Conservation (phyloP, 768 basidiomycete species). For the Lyophyllum decastes region DNA sequence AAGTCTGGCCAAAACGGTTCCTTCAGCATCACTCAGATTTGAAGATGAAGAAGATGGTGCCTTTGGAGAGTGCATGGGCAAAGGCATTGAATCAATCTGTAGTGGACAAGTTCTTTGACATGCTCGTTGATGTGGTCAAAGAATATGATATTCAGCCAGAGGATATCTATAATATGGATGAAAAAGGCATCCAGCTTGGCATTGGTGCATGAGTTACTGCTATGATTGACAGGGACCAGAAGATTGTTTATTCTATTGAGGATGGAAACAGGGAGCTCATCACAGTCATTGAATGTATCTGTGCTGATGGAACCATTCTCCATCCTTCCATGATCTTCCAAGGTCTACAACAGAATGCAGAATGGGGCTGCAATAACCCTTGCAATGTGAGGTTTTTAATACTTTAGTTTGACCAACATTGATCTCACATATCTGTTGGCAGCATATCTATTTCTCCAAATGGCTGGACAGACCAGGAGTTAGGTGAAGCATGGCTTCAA, state of each 20-base stretch:
- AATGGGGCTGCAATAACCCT: not conserved
- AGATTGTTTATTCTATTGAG: constrained; percentile 15
- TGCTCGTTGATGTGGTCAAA: too few relatives aligned
- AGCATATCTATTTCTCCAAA: not conserved
- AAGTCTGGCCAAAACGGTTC: too few relatives aligned
- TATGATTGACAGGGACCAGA: constrained; percentile 8
- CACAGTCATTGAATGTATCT: constrained; percentile 45
- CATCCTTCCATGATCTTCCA: constrained; percentile 32
- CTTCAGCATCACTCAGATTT: too few relatives aligned
- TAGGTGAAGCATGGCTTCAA: not conserved
- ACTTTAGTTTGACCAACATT: not conserved
- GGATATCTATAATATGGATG: constrained; percentile 4
- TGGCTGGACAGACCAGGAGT: not conserved
- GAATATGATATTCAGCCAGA: not conserved
- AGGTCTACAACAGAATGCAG: not conserved
- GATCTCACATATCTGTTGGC: not conserved
- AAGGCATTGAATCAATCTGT: too few relatives aligned
- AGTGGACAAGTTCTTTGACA: too few relatives aligned
- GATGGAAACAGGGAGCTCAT: constrained; percentile 41
- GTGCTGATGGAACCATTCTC: constrained; percentile 39
- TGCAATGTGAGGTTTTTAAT: not conserved
- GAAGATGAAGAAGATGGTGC: too few relatives aligned
- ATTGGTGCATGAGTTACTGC: constrained; percentile 15
- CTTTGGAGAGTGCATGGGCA: too few relatives aligned
- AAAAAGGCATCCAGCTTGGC: constrained; percentile 29